Evolutionary conservation across 2,329 filamentous ascomycete species (phyloP), one percentile per base, ranked within the genome.

Genomic region (Moelleriella libera): DNA sequence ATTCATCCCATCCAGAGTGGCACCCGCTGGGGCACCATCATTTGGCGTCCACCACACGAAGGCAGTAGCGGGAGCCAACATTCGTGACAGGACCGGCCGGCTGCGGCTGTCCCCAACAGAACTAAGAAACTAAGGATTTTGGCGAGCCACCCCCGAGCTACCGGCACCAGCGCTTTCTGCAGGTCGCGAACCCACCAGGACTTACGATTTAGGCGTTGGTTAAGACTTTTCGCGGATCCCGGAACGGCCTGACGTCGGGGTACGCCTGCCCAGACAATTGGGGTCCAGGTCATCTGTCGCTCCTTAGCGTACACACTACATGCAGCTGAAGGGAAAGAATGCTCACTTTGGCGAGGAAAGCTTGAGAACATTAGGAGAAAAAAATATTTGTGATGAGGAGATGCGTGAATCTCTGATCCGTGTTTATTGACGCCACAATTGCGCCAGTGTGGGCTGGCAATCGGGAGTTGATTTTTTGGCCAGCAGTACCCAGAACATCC

Each of bases 41-140:
- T 37, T 37, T 8, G 12, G 34, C 21, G 21, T 21, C 21, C 21
- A 21, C 21, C 21, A 21, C 21, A 21, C 21, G 34, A 8, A 37
- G 34, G 3, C 34, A 12, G 34, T 12, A 12, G 12, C 34, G 8
- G 12, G 8, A 12, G 12, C 34, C 34, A 37, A 37, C 34, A 37
- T 37, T 37, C 34, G 34, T 37, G 34, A 37, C 34, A 37, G 12
- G 34, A 3, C 12, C 34, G 12, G 34, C 12, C 8, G 12, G 34
- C 34, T 9, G 12, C 34, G 34, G 34, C 34, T 12, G 34, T 66
- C 66, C 66, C 66, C 65, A 69, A 67, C 61, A 67, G 61, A 65
- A 64, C 63, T 62, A 63, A 64, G 66, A 57, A 54, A 50, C 44
- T n/a, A 21, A 21, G 21, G 21, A 21, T 9, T 40, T 46, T 55